Evolutionary conservation across 1,284 basidiomycete genomes (phyloP), one percentile per base, ranked within the genome.

Genomic region (Xanthoconium separans): DNA sequence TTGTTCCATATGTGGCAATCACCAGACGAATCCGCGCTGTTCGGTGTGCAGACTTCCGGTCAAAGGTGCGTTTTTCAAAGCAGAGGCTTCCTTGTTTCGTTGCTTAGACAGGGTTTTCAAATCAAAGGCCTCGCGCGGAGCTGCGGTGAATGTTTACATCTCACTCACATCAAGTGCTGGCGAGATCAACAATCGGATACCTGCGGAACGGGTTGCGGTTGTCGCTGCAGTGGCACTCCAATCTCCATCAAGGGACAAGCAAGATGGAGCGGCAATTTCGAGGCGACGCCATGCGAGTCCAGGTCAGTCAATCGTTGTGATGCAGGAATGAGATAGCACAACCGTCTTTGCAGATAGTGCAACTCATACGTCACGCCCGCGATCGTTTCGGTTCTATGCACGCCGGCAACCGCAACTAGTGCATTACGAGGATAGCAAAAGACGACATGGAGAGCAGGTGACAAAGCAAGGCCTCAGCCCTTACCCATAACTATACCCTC

Each of bases 1-100:
- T 30, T 91, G 87, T 66, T 63, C 71, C 2, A 64, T 71, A 13
- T 91, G 89, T 58, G 71, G 70, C 24, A 68, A 67, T 9, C 69
- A 74, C 31, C 73, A 75, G 47, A 70, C 67, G 12, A 73, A 75
- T 62, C 77, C 85, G 1, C 69, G 72, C 2, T 93, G 91, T 65
- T 80, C 86, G 0, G 79, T 91, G 33, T 93, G 91, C 68, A 80
- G 90, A 40, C 75, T 92, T 18, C 87, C 90, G 5, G 83, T 91
- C 54, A 89, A 84, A 79, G 90, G 91, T 85, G 60, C 43, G 78
- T 70, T 18, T 8, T 47, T 7, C 41, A 15, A 48, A n/a, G 4
- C n/a, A 8, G 15, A 37, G 27, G 4, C 18, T 1, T 16, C 30
- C 8, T n/a, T 49, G 37, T 46, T 7, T 33, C 37, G 27, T 27